A percentile compares a stretch with the other conserved stretches of the same genome.
Evolutionary conservation across 148 eudicot species (phyloP).

Genomic region (Diospyros lotus): DNA sequence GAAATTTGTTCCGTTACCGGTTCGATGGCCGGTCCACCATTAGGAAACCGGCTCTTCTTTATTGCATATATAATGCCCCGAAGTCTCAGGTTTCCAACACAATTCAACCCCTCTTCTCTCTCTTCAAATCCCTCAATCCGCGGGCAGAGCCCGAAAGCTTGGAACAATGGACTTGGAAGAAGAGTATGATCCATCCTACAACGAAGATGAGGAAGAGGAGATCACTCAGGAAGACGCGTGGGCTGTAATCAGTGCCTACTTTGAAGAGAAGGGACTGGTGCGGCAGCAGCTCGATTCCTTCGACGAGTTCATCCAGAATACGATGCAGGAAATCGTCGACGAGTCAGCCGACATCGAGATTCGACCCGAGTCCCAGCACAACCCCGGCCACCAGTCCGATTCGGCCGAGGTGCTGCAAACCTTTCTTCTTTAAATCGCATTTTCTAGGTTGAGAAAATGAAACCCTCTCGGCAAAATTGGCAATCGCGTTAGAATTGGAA

Average conservation of each 20-base stretch:
- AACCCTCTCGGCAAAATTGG: not conserved
- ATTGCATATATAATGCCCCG: no score
- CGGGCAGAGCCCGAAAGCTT: no score
- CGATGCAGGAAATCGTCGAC: slow-evolving; percentile 98
- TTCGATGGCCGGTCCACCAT: no score
- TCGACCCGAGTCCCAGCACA: slow-evolving; percentile 92
- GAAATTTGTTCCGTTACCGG: no score
- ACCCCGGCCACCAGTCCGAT: slow-evolving; percentile 83
- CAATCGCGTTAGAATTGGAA: not conserved
- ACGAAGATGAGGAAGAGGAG: slow-evolving; percentile 67
- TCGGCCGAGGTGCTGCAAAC: slow-evolving; percentile 68
- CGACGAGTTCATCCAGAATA: slow-evolving; percentile 96
- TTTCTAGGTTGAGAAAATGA: not conserved
- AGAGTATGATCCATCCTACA: slow-evolving; percentile 20
- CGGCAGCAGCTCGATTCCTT: slow-evolving; percentile 92
- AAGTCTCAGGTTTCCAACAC: no score
- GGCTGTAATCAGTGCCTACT: slow-evolving; percentile 93
- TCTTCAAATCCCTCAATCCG: not conserved
- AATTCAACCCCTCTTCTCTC: no score
- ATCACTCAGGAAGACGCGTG: slow-evolving; percentile 96
- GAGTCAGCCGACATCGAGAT: slow-evolving; percentile 92
- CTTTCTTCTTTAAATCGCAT: not conserved
- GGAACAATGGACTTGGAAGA: slow-evolving; percentile 21
- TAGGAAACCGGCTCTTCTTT: no score
- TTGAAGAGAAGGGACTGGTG: slow-evolving; percentile 90